Percentiles rank a stretch among this genome's conserved stretches.
These are phyloP conservation scores for Lactarius deliciosus DNA, from an alignment of 768 basidiomycete genomes.

Conservation along the genomic window DNA sequence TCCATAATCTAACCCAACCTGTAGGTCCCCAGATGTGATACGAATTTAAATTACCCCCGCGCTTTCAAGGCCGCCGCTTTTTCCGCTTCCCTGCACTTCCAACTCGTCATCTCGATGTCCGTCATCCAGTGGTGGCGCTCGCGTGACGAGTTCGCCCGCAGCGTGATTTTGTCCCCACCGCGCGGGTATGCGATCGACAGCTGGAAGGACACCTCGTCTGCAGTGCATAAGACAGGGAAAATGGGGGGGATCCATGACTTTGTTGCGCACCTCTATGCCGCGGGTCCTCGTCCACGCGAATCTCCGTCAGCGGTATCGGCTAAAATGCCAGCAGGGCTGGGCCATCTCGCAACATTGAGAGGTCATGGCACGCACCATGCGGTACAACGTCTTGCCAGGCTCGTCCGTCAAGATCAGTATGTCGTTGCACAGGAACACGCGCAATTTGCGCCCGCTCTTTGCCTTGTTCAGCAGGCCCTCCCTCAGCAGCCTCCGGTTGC, in stretches of 20 bases:
- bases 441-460: conserved; percentile 78
- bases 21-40: too few species aligned
- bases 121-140: conserved; percentile 59
- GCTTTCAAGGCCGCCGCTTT: conserved; percentile 2
- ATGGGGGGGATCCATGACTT: background rate
- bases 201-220: conserved; percentile 71
- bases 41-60: background rate
- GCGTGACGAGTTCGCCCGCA: conserved; percentile 56
- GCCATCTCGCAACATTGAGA: too few species aligned
- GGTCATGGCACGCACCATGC: conserved; percentile 58
- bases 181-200: conserved; percentile 66
- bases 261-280: conserved; percentile 48
- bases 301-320: conserved; percentile 76
- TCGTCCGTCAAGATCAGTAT: conserved; percentile 85
- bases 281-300: conserved; percentile 54
- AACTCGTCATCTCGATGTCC: conserved; percentile 45
- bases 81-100: conserved; percentile 34
- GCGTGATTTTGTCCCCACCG: conserved; percentile 66
- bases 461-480: conserved; percentile 79
- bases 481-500: conserved; percentile 72
- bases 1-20: too few species aligned
- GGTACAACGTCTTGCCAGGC: conserved; percentile 65
- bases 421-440: conserved; percentile 84
- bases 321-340: conserved; percentile 32
- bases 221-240: background rate